Conservation (phyloP, 306 rosid genomes). For the Begonia peltatifolia region DNA sequence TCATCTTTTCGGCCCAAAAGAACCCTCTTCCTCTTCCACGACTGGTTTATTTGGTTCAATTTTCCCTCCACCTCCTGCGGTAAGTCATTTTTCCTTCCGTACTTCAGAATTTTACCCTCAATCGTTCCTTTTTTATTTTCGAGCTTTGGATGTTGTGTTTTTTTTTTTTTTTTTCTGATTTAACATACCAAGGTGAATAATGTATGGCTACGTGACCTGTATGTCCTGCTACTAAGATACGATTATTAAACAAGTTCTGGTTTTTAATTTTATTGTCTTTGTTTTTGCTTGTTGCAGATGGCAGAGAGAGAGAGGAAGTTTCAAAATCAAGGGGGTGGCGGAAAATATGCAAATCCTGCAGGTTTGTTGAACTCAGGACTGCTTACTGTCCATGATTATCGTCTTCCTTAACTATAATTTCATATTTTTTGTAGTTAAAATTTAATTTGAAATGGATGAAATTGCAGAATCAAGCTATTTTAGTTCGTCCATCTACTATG, state of each 20-base stretch:
- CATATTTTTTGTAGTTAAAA: background rate
- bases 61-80: conserved; percentile 56
- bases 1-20: conserved; percentile 62
- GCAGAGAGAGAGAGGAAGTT: conserved; percentile 13
- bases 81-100: conserved; percentile 12
- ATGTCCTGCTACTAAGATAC: no score
- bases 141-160: conserved; percentile 4
- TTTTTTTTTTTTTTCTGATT: background rate
- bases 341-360: conserved; percentile 13
- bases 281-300: conserved; percentile 16
- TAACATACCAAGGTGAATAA: no score
- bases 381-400: no score
- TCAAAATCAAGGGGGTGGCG: conserved; percentile 10
- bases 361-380: conserved; percentile 2
- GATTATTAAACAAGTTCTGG: no score
- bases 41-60: conserved; percentile 45
- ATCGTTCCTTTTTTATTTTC: background rate
- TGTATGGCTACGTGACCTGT: no score
- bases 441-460: conserved; percentile 10
- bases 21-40: conserved; percentile 26
- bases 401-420: background rate
- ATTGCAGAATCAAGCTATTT: conserved; percentile 39
- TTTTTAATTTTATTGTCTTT: background rate
- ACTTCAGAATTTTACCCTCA: no score
- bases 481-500: conserved; percentile 74